phyloP scores from a whole-genome alignment of 768 basidiomycete species.

The Hortiboletus campestris region DNA sequence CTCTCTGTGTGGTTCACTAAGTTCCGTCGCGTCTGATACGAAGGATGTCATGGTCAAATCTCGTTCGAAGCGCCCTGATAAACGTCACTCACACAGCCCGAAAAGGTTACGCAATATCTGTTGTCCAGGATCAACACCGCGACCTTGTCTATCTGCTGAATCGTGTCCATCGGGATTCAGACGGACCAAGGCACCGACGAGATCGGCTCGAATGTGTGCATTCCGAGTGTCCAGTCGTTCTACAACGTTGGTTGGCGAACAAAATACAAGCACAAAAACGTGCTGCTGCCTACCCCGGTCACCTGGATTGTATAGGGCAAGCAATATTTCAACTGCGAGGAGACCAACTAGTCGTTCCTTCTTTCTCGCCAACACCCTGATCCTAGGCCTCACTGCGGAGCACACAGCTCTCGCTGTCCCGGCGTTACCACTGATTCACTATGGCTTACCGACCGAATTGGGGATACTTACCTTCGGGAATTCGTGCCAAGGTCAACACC shows the following conservation, averaged over 20 bases:
- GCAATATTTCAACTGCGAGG: conserved; percentile 20
- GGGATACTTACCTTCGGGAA: conserved; percentile 13
- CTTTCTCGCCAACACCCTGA: conserved; percentile 15
- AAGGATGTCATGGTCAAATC: not conserved
- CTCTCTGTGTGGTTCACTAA: not conserved
- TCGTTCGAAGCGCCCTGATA: not conserved
- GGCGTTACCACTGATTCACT: not conserved
- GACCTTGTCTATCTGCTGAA: not conserved
- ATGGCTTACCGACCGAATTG: not conserved
- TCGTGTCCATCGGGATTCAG: not conserved
- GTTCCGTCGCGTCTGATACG: conserved; percentile 4
- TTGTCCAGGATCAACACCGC: not conserved
- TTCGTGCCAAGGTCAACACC: conserved; percentile 15
- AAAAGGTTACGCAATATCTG: conserved; percentile 11
- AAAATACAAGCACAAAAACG: not conserved
- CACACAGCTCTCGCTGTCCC: not conserved
- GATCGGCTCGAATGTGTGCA: conserved; percentile 13
- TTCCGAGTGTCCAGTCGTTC: conserved; percentile 8
- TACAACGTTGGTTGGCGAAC: not conserved
- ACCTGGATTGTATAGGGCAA: conserved; percentile 7
- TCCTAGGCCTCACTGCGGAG: conserved; percentile 7
- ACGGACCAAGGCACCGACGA: conserved; percentile 15
- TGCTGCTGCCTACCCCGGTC: conserved; percentile 3
- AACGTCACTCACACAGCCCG: conserved; percentile 14
- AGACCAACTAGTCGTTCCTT: conserved; percentile 10